Conservation (phyloP, 2,329 filamentous ascomycete genomes). For the Pseudocercospora pini-densiflorae region DNA sequence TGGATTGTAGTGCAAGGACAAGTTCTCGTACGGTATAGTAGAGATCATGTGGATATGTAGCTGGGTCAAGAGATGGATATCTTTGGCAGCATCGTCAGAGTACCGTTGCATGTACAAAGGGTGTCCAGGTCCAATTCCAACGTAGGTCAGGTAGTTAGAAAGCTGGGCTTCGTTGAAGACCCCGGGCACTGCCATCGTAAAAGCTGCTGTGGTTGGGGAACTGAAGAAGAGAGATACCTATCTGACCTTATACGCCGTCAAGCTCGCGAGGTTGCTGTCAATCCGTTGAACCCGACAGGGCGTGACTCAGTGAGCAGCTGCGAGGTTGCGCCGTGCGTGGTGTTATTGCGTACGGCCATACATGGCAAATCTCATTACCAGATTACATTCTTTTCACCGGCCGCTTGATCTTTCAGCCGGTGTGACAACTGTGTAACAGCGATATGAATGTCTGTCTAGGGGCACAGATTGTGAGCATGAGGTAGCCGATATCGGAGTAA, state of each 20-base stretch:
- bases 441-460: neutral
- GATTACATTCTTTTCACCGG: neutral
- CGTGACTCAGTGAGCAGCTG: neutral
- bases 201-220: neutral
- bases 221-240: neutral
- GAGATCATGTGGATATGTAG: constrained; percentile 39
- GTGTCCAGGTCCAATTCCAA: neutral
- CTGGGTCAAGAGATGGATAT: constrained; percentile 22
- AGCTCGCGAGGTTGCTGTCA: neutral
- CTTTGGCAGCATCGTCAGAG: constrained; percentile 12
- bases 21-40: constrained; percentile 60
- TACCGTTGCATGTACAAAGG: constrained; percentile 14
- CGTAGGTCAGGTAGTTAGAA: neutral
- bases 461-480: neutral
- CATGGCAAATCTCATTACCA: no score
- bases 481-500: neutral
- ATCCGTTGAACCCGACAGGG: neutral
- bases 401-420: neutral
- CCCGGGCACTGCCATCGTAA: neutral
- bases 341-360: no score
- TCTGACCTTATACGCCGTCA: neutral
- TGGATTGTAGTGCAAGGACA: constrained; percentile 58
- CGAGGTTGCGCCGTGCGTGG: neutral
- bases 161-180: neutral
- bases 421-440: neutral